Evolutionary conservation across 2,329 filamentous ascomycete species (phyloP).

Genomic region (Sporothrix luriei): DNA sequence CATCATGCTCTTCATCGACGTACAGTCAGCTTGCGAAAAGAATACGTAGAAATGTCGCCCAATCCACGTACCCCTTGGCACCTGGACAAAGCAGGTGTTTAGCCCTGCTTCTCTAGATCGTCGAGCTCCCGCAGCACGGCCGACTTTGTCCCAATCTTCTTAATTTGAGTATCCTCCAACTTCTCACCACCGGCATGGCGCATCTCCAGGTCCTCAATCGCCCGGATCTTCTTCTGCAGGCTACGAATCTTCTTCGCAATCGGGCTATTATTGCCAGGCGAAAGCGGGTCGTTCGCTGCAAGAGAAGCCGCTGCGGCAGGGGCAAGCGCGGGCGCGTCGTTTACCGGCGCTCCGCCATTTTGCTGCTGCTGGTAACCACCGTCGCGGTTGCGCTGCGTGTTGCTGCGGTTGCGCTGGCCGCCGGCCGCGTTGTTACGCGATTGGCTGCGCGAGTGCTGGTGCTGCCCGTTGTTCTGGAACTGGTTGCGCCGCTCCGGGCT

Average conservation of each 20-base stretch:
- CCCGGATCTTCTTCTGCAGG: slow-evolving; percentile 93
- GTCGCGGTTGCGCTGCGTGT: slow-evolving; percentile 49
- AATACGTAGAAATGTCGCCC: background rate
- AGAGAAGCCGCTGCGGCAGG: slow-evolving; percentile 48
- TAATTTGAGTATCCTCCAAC: slow-evolving; percentile 95
- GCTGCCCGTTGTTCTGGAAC: slow-evolving; percentile 39
- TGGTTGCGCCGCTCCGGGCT: slow-evolving; percentile 67
- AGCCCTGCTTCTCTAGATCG: slow-evolving; percentile 51
- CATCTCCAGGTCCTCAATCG: slow-evolving; percentile 98
- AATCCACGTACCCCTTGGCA: background rate
- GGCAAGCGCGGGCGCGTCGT: slow-evolving; percentile 38
- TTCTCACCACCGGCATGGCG: slow-evolving; percentile 91
- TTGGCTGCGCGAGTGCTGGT: slow-evolving; percentile 54
- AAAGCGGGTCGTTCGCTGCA: slow-evolving; percentile 42
- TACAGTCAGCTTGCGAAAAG: background rate
- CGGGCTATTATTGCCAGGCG: slow-evolving; percentile 60
- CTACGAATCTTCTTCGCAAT: slow-evolving; percentile 93
- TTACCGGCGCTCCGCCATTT: slow-evolving; percentile 32
- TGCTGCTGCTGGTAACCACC: slow-evolving; percentile 37
- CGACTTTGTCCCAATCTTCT: slow-evolving; percentile 92
- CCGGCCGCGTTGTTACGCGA: slow-evolving; percentile 55
- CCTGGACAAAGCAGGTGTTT: background rate
- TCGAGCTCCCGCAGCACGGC: slow-evolving; percentile 82
- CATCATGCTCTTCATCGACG: background rate
- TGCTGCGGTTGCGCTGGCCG: slow-evolving; percentile 54